These are phyloP conservation scores for Phycomyces nitens DNA, from an alignment of 192 early-diverging fungal species.

Conservation along the genomic window DNA sequence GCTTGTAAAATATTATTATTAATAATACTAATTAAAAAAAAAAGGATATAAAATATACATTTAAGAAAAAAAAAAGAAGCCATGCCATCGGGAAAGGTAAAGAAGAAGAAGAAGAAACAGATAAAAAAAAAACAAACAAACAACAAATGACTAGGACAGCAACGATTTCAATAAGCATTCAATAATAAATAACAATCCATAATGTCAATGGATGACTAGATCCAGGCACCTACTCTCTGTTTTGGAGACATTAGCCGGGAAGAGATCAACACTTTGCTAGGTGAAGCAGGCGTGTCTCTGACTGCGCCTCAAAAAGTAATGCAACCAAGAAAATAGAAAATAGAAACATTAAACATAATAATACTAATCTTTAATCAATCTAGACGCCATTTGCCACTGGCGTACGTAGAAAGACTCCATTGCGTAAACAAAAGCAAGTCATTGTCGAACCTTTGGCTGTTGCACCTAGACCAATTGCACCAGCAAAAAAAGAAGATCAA, in stretches of 20 bases:
- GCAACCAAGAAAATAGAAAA: neutral
- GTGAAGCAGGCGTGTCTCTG: slow-evolving; percentile 32
- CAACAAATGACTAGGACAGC: slow-evolving; percentile 4
- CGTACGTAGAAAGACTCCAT: slow-evolving; percentile 10
- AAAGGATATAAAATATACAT: too few species aligned
- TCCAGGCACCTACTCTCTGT: slow-evolving; percentile 17
- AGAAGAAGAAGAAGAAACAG: neutral
- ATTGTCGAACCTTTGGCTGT: neutral
- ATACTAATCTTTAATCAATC: too few species aligned
- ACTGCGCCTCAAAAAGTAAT: slow-evolving; percentile 38
- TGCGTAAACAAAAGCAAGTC: slow-evolving; percentile 5
- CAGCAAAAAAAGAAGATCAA: neutral
- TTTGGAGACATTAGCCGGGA: slow-evolving; percentile 52
- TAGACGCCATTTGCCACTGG: slow-evolving; percentile 31
- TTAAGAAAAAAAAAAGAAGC: slow-evolving; percentile 4
- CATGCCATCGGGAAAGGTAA: slow-evolving; percentile 32
- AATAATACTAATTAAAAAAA: slow-evolving; percentile 20
- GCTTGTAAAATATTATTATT: slow-evolving; percentile 21
- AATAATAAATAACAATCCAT: slow-evolving; percentile 13
- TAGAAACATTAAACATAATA: neutral
- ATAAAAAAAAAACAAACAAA: too few species aligned
- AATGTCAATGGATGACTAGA: slow-evolving; percentile 10
- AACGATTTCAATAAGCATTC: neutral
- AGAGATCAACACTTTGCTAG: slow-evolving; percentile 48
- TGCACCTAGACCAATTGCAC: neutral